Conservation (phyloP, 176 grass and related monocot genomes). For the Echinochloa phyllopogon region DNA sequence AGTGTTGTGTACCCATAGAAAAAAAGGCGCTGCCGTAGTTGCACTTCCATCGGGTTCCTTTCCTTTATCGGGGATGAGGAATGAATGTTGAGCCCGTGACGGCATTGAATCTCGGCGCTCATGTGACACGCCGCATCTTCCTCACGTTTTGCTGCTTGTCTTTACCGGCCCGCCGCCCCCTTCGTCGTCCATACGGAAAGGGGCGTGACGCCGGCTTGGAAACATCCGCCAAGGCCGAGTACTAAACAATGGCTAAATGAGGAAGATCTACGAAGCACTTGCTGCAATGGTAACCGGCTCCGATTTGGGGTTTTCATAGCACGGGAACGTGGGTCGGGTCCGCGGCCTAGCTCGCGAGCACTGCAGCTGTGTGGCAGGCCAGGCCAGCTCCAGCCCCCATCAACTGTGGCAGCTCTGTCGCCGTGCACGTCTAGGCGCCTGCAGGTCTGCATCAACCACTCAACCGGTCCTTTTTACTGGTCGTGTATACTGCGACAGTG, state of each 20-base stretch:
- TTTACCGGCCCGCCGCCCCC: not conserved
- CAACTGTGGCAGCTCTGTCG: not conserved
- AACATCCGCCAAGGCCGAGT: constrained; percentile 17
- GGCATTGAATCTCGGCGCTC: constrained; percentile 28
- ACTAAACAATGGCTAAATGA: constrained; percentile 1
- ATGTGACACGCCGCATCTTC: constrained; percentile 27
- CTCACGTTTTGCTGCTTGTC: constrained; percentile 26
- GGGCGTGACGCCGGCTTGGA: not conserved
- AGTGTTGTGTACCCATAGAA: not conserved
- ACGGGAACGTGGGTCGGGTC: not conserved
- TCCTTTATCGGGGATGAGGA: not conserved
- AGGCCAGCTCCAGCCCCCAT: not conserved
- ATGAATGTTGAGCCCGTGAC: constrained; percentile 40
- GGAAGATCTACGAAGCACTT: not conserved
- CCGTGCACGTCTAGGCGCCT: not conserved
- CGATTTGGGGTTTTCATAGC: not conserved
- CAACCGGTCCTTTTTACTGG: not conserved
- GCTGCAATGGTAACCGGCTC: no score
- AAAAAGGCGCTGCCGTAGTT: not conserved
- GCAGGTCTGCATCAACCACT: constrained; percentile 19
- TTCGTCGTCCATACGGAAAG: not conserved
- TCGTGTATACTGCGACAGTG: not conserved
- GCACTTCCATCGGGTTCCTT: not conserved
- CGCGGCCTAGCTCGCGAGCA: not conserved
- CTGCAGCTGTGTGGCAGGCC: not conserved